Conservation (phyloP, 2,329 filamentous ascomycete genomes). For the Scytalidium lignicola region DNA sequence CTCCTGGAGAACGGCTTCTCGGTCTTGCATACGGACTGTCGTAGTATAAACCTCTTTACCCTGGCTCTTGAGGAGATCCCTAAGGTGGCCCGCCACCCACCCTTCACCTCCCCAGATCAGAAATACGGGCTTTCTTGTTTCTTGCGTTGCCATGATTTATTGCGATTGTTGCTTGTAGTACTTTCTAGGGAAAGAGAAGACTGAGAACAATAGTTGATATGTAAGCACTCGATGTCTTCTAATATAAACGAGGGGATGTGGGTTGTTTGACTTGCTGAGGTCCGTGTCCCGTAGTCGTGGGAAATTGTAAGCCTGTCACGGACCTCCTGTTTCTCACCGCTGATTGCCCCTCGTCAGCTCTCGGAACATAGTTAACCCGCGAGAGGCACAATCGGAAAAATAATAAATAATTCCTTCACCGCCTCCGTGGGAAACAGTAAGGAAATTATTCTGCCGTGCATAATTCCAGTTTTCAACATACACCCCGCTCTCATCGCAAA, state of each 20-base stretch:
- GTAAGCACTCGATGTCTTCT: neutral
- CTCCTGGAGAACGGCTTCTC: slow-evolving; percentile 49
- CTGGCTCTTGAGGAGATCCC: slow-evolving; percentile 50
- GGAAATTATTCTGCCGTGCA: neutral
- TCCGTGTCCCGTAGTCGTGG: neutral
- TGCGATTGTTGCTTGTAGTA: neutral
- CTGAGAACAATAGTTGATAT: neutral
- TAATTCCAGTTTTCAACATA: neutral
- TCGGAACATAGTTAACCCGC: too few species aligned
- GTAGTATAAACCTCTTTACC: slow-evolving; percentile 58
- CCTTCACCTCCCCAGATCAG: slow-evolving; percentile 62
- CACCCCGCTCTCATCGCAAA: neutral
- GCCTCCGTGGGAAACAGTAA: neutral
- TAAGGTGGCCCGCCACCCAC: slow-evolving; percentile 59
- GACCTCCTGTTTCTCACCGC: too few species aligned
- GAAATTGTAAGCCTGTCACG: too few species aligned
- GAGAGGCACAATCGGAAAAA: neutral
- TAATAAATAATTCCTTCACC: neutral
- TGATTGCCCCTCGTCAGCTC: too few species aligned
- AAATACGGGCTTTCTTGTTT: slow-evolving; percentile 39
- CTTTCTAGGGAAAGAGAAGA: too few species aligned
- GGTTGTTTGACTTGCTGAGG: neutral
- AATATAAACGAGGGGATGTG: neutral
- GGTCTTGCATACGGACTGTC: slow-evolving; percentile 60
- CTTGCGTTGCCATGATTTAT: slow-evolving; percentile 15